A percentile compares a stretch with the other conserved stretches of the same genome.
Evolutionary conservation across 164 flowering plant species (phyloP).

Genomic region (Vitis riparia): DNA sequence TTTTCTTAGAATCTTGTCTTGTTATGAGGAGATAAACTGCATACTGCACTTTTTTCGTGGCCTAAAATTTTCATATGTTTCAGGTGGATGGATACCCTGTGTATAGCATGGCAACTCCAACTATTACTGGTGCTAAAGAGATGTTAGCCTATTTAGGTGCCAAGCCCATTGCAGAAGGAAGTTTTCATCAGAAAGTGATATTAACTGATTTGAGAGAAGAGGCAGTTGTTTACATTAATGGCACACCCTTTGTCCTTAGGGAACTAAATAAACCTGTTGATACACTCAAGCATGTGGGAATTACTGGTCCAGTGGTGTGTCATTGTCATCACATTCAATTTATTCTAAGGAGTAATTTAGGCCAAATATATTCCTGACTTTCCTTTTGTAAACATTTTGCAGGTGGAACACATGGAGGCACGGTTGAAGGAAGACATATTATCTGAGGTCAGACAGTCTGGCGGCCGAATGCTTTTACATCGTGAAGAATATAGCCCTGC

Average conservation of each 20-base stretch:
- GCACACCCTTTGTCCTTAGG: constrained; percentile 89
- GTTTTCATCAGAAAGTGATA: constrained; percentile 48
- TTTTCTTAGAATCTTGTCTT: too few relatives aligned
- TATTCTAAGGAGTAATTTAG: background rate
- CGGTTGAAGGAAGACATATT: constrained; percentile 91
- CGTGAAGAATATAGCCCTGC: constrained; percentile 86
- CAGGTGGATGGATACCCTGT: constrained; percentile 91
- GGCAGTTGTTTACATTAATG: constrained; percentile 91
- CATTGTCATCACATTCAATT: constrained; percentile 6
- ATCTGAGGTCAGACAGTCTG: constrained; percentile 66
- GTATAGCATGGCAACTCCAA: constrained; percentile 97
- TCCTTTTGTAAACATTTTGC: constrained; percentile 16
- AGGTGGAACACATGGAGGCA: constrained; percentile 96
- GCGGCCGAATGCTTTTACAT: constrained; percentile 89
- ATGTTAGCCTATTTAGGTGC: constrained; percentile 75
- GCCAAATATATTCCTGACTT: constrained; percentile 4
- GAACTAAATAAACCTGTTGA: constrained; percentile 92
- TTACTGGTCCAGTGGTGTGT: constrained; percentile 84
- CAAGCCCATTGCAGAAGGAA: constrained; percentile 40
- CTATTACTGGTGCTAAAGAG: constrained; percentile 84
- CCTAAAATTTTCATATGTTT: constrained; percentile 8
- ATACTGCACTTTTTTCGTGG: background rate
- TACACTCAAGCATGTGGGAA: constrained; percentile 94
- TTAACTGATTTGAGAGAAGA: constrained; percentile 92
- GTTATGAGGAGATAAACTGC: too few relatives aligned